phyloP scores from a whole-genome alignment of 176 grass and related monocot genomes.

The Urochloa ruziziensis region DNA sequence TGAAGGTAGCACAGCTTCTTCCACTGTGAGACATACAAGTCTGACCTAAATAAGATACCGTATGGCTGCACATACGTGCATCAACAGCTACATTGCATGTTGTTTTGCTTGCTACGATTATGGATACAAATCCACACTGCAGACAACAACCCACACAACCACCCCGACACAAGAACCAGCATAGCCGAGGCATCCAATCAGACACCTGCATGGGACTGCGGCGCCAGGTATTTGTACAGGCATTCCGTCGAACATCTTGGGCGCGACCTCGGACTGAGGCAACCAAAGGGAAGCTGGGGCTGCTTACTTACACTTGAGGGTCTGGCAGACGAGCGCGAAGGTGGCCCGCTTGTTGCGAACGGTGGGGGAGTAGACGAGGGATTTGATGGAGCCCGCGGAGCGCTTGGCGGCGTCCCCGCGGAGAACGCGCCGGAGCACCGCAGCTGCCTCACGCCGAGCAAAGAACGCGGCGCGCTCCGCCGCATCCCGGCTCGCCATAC shows the following conservation, averaged over 20 bases:
- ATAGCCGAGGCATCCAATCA: neutral
- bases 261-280: neutral
- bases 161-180: neutral
- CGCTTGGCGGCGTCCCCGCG: conserved; percentile 63
- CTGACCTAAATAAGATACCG: neutral
- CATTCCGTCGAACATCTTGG: conserved; percentile 51
- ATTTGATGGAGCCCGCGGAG: conserved; percentile 75
- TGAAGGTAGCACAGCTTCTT: neutral
- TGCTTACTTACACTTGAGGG: conserved; percentile 72
- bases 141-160: neutral
- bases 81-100: neutral
- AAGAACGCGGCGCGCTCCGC: conserved; percentile 82
- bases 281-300: neutral
- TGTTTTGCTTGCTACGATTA: neutral
- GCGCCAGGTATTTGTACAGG: neutral
- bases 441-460: conserved; percentile 85
- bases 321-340: conserved; percentile 88
- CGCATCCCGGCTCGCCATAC: conserved; percentile 62
- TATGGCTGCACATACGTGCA: neutral
- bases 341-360: conserved; percentile 91
- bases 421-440: conserved; percentile 83
- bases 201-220: neutral
- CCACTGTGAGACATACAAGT: neutral
- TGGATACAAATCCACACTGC: neutral
- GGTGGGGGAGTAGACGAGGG: conserved; percentile 74